These are phyloP conservation scores for Zasmidium angulare DNA, from an alignment of 2,329 filamentous ascomycete species.

Conservation along the genomic window DNA sequence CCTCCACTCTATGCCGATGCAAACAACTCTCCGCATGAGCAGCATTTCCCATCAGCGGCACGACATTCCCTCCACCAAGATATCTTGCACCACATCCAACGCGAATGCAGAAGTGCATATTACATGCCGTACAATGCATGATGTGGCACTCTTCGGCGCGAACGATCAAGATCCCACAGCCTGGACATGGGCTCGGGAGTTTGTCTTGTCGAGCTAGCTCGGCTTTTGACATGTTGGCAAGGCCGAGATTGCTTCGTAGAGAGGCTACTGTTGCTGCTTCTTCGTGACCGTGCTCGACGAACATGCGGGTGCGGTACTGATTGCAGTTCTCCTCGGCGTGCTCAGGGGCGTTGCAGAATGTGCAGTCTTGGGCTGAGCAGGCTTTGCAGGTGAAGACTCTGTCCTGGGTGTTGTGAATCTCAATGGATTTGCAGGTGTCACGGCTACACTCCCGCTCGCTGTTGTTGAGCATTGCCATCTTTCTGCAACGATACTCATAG, in stretches of 20 bases:
- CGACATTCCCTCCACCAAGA: slow-evolving; percentile 1
- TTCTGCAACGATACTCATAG: not conserved
- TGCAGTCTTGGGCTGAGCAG: not conserved
- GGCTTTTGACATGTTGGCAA: not conserved
- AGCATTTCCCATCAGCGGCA: not conserved
- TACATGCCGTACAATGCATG: not conserved
- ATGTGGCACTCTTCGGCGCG: not conserved
- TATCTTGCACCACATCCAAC: slow-evolving; percentile 1
- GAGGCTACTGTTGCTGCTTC: not conserved
- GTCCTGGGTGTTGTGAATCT: not conserved
- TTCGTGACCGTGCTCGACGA: not conserved
- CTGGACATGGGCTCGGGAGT: not conserved
- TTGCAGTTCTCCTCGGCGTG: not conserved
- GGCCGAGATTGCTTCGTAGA: not conserved
- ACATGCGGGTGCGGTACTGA: not conserved
- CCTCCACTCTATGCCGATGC: not conserved
- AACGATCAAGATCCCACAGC: slow-evolving; percentile 1
- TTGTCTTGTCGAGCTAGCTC: not conserved
- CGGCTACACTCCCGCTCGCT: not conserved
- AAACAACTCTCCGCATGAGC: not conserved
- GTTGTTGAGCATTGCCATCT: not conserved
- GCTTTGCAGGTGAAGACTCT: not conserved
- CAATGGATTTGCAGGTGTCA: not conserved
- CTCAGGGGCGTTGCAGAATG: not conserved
- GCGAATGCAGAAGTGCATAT: slow-evolving; percentile 1